Conservation (phyloP, 306 rosid species). For the Canavalia gladiata region DNA sequence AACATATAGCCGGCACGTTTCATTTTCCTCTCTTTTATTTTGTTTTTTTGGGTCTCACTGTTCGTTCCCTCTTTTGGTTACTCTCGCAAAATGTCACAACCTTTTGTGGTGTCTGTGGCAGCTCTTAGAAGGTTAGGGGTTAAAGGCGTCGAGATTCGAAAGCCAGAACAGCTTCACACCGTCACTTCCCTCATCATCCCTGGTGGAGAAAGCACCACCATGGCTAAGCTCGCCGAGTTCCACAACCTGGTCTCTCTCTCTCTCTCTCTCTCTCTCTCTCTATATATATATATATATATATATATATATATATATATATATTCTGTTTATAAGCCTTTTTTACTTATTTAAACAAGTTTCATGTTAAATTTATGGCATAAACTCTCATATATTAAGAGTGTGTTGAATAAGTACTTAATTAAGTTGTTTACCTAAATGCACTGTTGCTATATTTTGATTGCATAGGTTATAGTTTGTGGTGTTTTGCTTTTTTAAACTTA, state of each 20-base stretch:
- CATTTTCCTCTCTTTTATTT: background rate
- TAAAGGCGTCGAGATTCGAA: constrained; percentile 85
- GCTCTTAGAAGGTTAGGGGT: constrained; percentile 90
- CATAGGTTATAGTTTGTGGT: background rate
- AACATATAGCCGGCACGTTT: constrained; percentile 82
- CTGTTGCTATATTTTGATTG: background rate
- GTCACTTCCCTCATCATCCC: constrained; percentile 90
- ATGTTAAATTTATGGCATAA: no score
- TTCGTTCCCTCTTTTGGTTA: background rate
- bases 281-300: background rate
- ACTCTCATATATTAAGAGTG: no score
- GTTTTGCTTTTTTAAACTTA: background rate
- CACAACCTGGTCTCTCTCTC: constrained; percentile 74
- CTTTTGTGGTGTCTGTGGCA: constrained; percentile 42
- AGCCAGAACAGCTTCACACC: constrained; percentile 83
- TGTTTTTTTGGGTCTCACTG: background rate
- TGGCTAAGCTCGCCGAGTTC: constrained; percentile 94
- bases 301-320: background rate
- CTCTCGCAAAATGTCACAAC: background rate
- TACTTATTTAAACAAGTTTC: no score
- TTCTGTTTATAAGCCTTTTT: background rate
- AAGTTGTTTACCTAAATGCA: no score
- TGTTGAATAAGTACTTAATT: no score
- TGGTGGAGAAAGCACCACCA: constrained; percentile 98
- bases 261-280: background rate